A percentile compares a stretch with the other conserved stretches of the same genome.
phyloP scores from a whole-genome alignment of 2,329 filamentous ascomycete genomes.

The Fusarium praegraminearum region DNA sequence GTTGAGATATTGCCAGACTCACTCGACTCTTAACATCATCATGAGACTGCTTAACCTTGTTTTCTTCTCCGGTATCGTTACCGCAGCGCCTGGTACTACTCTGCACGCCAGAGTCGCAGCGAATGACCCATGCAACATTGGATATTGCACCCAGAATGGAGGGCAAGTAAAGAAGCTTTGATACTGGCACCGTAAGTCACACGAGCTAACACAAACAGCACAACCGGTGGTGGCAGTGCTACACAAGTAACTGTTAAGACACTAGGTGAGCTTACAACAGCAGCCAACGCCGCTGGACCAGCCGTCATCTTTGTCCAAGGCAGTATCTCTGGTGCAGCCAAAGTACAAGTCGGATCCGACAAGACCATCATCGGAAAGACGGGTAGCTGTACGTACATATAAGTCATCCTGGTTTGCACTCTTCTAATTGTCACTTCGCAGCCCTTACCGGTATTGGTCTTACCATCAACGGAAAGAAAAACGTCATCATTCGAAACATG shows the following conservation, averaged over 20 bases:
- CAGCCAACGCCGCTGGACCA: conserved; percentile 25
- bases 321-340: conserved; percentile 40
- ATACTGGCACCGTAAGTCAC: fast-evolving
- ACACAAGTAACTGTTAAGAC: conserved; percentile 32
- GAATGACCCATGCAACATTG: conserved; percentile 29
- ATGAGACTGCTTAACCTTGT: conserved; percentile 18
- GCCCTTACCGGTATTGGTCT: conserved; percentile 39
- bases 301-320: conserved; percentile 40
- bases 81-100: conserved; percentile 15
- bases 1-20: fast-evolving
- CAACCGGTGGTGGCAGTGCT: conserved; percentile 34
- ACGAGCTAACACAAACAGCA: background rate
- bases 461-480: conserved; percentile 48
- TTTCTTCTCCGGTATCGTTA: conserved; percentile 3
- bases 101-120: conserved; percentile 27
- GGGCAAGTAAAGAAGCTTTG: conserved; percentile 9
- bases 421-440: background rate
- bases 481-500: conserved; percentile 70
- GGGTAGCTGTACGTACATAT: conserved; percentile 39
- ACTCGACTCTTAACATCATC: fast-evolving
- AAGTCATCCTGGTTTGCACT: too few species aligned
- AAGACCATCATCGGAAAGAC: conserved; percentile 43
- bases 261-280: conserved; percentile 30
- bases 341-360: conserved; percentile 41
- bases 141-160: conserved; percentile 43